Base-by-base conservation (phyloP, 2,329 filamentous ascomycete species). In the Colletotrichum sp. region DNA sequence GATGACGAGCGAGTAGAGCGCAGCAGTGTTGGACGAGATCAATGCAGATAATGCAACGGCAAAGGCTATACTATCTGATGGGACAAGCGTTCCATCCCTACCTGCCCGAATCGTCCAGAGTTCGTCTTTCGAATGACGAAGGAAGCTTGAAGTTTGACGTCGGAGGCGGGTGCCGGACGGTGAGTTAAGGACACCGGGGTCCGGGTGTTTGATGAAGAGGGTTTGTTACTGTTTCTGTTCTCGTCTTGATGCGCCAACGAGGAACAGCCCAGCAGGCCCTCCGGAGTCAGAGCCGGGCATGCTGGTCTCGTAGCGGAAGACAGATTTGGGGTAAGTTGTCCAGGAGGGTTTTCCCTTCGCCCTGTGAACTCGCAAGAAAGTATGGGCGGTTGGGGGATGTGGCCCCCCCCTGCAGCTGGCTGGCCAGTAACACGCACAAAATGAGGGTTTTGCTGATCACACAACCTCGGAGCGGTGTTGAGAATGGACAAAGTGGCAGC, bases 21-120 rank as follows among this genome's bases (percentile, higher is more conserved):
- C 34, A 49, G 28, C 44, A 52, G 39, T 8, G 21, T 32, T 10
- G 32, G 55, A 57, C 30, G 73, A 62, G 73, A 76, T 76, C 73
- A 76, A 76, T 76, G 70, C 64, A 65, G 72, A 57, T 66, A 68
- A 72, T 74, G 74, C 74, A 74, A 9, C 34, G 57, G 15, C 59
- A 64, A 73, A 68, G 39, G 59, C n/a, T 76, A 28, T 69, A 16
- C 36, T 52, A 60, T 59, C 59, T 60, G 70, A 49, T 69, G 34
- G 57, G 34, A 32, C 28, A 65, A 30, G 52, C 21, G 26, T 52
- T 24, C 28, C 49, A 26, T 64, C 65, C 70, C 57, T 64, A 64
- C 64, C 34, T 16, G 28, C 68, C 24, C 55, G 36, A 65, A 44
- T 63, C 21, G 15, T 73, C 57, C 70, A 73, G 57, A 68, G 74